These are phyloP conservation scores for Xylaria sp. DNA, from an alignment of 2,329 filamentous ascomycete genomes.

Conservation along the genomic window DNA sequence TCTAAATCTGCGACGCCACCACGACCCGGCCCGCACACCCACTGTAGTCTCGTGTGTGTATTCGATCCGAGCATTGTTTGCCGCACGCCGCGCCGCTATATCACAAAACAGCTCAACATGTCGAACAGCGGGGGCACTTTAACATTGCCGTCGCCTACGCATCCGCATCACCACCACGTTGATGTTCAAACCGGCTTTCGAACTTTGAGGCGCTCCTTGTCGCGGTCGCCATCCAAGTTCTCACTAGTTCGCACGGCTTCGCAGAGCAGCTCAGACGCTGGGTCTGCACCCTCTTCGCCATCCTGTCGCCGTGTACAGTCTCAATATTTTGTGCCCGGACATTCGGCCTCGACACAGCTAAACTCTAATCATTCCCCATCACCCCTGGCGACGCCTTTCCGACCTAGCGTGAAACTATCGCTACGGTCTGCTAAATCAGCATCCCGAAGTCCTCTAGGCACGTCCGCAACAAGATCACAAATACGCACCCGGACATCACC, in stretches of 20 bases:
- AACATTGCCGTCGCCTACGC: constrained; percentile 86
- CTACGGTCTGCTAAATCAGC: constrained; percentile 70
- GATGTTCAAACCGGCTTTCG: constrained; percentile 81
- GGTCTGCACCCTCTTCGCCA: constrained; percentile 64
- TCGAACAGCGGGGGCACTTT: constrained; percentile 69
- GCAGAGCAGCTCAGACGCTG: constrained; percentile 55
- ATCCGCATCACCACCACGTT: constrained; percentile 82
- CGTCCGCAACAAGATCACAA: constrained; percentile 61
- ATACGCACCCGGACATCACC: constrained; percentile 74
- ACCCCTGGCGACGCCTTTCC: constrained; percentile 71
- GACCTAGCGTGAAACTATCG: constrained; percentile 73
- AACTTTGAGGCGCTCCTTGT: constrained; percentile 86
- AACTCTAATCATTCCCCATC: constrained; percentile 52
- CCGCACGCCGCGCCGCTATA: constrained; percentile 28
- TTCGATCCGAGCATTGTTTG: constrained; percentile 29
- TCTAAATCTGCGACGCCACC: constrained; percentile 35
- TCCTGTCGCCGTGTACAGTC: constrained; percentile 52
- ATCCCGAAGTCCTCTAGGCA: constrained; percentile 56
- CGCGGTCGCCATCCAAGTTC: constrained; percentile 93
- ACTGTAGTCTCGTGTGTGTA: constrained; percentile 12
- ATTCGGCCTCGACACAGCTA: constrained; percentile 51
- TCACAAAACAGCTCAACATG: constrained; percentile 39
- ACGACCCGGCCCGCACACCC: constrained; percentile 19
- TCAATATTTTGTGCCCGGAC: constrained; percentile 59
- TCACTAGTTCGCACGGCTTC: constrained; percentile 65